Conservation (phyloP, 805 yeast genomes). For the Candida oleophila region DNA sequence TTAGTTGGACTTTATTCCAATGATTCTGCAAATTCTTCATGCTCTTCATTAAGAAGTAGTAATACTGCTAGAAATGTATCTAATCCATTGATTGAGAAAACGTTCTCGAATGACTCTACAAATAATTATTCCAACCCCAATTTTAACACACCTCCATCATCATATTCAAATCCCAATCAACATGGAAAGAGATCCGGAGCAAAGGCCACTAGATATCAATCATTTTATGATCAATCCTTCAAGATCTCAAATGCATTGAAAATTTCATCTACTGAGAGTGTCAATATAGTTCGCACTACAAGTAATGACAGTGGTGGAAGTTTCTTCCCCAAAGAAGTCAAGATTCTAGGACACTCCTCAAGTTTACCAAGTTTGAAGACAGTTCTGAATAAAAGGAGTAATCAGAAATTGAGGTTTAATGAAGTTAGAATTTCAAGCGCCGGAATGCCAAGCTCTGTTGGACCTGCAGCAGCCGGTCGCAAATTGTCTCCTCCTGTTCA, state of each 20-base stretch:
- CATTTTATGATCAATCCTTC: constrained; percentile 45
- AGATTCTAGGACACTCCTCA: constrained; percentile 23
- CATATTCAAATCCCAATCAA: constrained; percentile 5
- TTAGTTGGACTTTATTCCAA: constrained; percentile 22
- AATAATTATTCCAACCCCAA: constrained; percentile 21
- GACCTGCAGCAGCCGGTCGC: background rate
- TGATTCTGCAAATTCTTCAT: constrained; percentile 34
- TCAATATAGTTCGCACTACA: constrained; percentile 16
- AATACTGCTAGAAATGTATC: constrained; percentile 6
- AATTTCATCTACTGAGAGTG: constrained; percentile 23
- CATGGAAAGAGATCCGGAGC: constrained; percentile 36
- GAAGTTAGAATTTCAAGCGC: background rate
- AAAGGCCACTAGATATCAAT: constrained; percentile 46
- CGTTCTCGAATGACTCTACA: constrained; percentile 30
- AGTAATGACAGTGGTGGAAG: constrained; percentile 2
- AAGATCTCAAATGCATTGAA: constrained; percentile 46
- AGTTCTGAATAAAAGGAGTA: constrained; percentile 1
- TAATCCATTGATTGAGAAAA: constrained; percentile 23
- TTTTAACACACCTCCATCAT: constrained; percentile 2
- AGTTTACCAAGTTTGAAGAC: constrained; percentile 24
- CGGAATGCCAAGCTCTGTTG: background rate
- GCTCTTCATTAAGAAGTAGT: constrained; percentile 26
- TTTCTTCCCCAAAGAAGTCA: constrained; percentile 8
- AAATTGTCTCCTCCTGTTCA: constrained; percentile 2
- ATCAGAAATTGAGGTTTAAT: constrained; percentile 2